Evolutionary conservation across 371 early-diverging fungal genomes (phyloP), one percentile per base, ranked within the genome.

Genomic region (Haplosporangium sp.): DNA sequence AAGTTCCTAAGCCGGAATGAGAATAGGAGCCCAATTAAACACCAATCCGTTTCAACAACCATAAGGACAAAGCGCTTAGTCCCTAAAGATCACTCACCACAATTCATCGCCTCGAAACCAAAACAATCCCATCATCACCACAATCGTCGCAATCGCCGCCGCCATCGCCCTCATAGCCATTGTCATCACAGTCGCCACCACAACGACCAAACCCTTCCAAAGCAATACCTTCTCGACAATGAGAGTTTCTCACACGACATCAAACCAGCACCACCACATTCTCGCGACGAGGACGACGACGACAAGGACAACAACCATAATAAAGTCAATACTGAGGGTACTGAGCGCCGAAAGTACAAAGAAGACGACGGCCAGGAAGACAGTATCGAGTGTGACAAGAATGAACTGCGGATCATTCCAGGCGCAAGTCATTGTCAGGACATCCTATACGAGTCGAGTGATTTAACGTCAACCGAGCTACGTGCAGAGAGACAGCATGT

Each of bases 351-450:
- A 38, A n/a, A n/a, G n/a, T n/a, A n/a, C n/a, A n/a, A n/a, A 51
- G 50, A 50, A 14, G 36, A 40, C 5, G 52, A 62, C 12, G 20
- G 42, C 9, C 52, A 43, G 7, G 59, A 23, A 9, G 55, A 65
- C 8, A n/a, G n/a, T 45, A 45, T 45, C 45, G 45, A 45, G n/a
- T n/a, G n/a, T n/a, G n/a, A n/a, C n/a, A 53, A 48, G 21, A 77
- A 45, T 1, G 65, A 60, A 18, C 37, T 77, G 29, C 50, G 72
- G 38, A 77, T 77, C 18, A 77, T 77, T 13, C 65, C 79, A 0
- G 62, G 69, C 4, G 69, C 79, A 6, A 72, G 79, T 14, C 73
- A 77, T 45, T 77, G 79, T 42, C 79, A 72, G 20, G 79, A 72
- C 51, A 77, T 77, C 43, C 50, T 77, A 20, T 77, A 72, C 47